Percentiles rank a stretch among this genome's conserved stretches.
These are phyloP conservation scores for Orbilia quercus DNA, from an alignment of 2,329 filamentous ascomycete species.

Conservation along the genomic window DNA sequence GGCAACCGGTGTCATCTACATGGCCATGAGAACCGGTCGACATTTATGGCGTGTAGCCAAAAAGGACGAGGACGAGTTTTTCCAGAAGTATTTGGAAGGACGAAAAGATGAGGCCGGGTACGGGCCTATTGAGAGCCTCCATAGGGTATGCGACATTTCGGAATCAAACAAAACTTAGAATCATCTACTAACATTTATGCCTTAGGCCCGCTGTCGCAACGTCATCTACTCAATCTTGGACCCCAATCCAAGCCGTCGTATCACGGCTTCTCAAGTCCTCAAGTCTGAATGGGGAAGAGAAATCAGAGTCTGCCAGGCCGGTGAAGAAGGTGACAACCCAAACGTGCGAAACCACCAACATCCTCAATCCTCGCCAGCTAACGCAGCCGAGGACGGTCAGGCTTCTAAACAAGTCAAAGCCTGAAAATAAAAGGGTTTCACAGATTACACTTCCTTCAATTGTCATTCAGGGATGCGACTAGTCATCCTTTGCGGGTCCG, in stretches of 20 bases:
- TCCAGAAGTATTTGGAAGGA: constrained; percentile 90
- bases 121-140: constrained; percentile 92
- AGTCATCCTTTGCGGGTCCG: constrained; percentile 14
- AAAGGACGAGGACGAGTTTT: constrained; percentile 97
- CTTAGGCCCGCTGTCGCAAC: constrained; percentile 92
- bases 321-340: constrained; percentile 77
- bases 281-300: constrained; percentile 99
- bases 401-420: constrained; percentile 47
- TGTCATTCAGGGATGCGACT: constrained; percentile 14
- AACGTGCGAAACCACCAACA: constrained; percentile 69
- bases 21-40: constrained; percentile 97
- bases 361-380: constrained; percentile 22
- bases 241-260: constrained; percentile 88
- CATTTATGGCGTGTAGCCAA: constrained; percentile 98
- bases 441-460: constrained; percentile 6
- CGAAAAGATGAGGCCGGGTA: constrained; percentile 95
- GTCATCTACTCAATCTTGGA: constrained; percentile 99
- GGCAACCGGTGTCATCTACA: constrained; percentile 99
- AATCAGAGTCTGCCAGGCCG: constrained; percentile 95
- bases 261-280: constrained; percentile 94
- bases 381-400: constrained; percentile 30
- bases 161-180: constrained; percentile 42
- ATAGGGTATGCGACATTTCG: constrained; percentile 76
- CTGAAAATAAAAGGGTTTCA: constrained; percentile 27
- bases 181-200: constrained; percentile 58